phyloP scores from a whole-genome alignment of 129 eudicot genomes.

The Helianthus annuus region HanXRQr2.0-SUNRISE NC_035433.2:2078861-2079360 shows the following conservation, averaged over 20 bases:
- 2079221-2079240: too few relatives aligned
- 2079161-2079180: too few relatives aligned
- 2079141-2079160: too few relatives aligned
- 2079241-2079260: too few relatives aligned
- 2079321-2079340: too few relatives aligned
- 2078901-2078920: conserved; percentile 52
- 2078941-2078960: not conserved
- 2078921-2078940: not conserved
- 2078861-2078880: conserved; percentile 85
- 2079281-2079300: too few relatives aligned
- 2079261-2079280: too few relatives aligned
- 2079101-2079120: not conserved
- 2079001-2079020: conserved; percentile 80
- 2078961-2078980: not conserved
- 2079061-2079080: conserved; percentile 29
- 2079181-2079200: too few relatives aligned
- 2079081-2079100: conserved; percentile 1
- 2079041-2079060: conserved; percentile 78
- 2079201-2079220: too few relatives aligned
- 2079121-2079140: too few relatives aligned
- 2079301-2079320: too few relatives aligned
- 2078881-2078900: conserved; percentile 66
- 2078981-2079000: conserved; percentile 62
- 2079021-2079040: conserved; percentile 77
- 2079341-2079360: too few relatives aligned